Evolutionary conservation across 495 filamentous ascomycete species (phyloP).

Genomic region (Recurvomyces mirabilis): DNA sequence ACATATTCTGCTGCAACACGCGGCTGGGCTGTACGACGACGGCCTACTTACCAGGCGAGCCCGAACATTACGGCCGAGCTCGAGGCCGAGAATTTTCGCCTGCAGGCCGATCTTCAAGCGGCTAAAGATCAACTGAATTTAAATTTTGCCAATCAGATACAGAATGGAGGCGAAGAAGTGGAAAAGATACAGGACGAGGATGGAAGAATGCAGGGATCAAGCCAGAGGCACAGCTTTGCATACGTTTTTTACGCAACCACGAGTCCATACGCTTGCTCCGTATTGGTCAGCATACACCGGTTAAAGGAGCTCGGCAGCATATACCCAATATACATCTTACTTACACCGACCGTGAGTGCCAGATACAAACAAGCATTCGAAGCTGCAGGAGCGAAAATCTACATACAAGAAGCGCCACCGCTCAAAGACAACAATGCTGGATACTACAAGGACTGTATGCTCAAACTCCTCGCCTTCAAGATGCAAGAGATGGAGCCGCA

Average conservation of each 20-base stretch:
- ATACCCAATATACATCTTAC: slow-evolving; percentile 25
- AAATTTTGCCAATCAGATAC: no score
- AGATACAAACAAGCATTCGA: slow-evolving; percentile 5
- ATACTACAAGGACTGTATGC: slow-evolving; percentile 27
- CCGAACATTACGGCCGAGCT: no score
- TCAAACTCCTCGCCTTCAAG: slow-evolving; percentile 28
- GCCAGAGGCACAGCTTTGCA: no score
- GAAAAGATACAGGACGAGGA: no score
- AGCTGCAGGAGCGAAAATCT: slow-evolving; percentile 14
- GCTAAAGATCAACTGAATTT: no score
- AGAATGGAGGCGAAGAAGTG: no score
- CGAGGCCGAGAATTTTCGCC: no score
- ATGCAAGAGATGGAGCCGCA: slow-evolving; percentile 24
- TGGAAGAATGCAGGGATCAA: no score
- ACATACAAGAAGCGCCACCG: slow-evolving; percentile 17
- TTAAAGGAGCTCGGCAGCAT: slow-evolving; percentile 21
- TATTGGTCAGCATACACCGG: slow-evolving; percentile 29
- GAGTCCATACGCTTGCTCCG: slow-evolving; percentile 29
- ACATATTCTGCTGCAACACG: no score
- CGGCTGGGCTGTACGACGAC: no score
- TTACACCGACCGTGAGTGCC: slow-evolving; percentile 4
- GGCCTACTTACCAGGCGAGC: no score
- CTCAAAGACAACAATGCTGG: neutral
- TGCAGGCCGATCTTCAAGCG: no score
- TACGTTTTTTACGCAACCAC: slow-evolving; percentile 33